These are phyloP conservation scores for Psilocybe cubensis DNA, from an alignment of 768 basidiomycete genomes.

Conservation along the genomic window DNA sequence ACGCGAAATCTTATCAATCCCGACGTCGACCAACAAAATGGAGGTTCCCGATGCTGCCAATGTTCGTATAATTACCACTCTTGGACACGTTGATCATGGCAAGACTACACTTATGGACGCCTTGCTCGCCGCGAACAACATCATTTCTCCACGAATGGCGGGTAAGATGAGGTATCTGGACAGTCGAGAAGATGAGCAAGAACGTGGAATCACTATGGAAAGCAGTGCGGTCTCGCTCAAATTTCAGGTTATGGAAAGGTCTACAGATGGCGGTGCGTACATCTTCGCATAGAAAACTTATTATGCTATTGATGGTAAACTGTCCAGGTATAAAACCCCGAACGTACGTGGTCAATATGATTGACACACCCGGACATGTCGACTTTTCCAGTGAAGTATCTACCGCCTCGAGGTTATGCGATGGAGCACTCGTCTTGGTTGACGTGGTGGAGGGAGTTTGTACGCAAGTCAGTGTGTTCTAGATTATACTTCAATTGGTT, in stretches of 20 bases:
- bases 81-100: conserved; percentile 94
- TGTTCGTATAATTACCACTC: conserved; percentile 80
- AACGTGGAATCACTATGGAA: conserved; percentile 99
- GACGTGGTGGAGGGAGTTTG: conserved; percentile 99
- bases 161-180: conserved; percentile 97
- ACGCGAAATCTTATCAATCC: conserved; percentile 8
- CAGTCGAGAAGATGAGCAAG: conserved; percentile 95
- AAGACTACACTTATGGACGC: conserved; percentile 96
- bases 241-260: conserved; percentile 77
- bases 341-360: conserved; percentile 90
- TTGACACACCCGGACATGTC: conserved; percentile 98
- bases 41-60: conserved; percentile 46
- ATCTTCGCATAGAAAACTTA: not conserved
- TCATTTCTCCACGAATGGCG: conserved; percentile 92
- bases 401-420: conserved; percentile 89
- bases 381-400: conserved; percentile 99
- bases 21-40: conserved; percentile 21
- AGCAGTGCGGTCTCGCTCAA: conserved; percentile 91
- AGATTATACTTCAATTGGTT: not conserved
- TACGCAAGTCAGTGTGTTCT: conserved; percentile 73
- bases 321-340: conserved; percentile 55
- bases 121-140: conserved; percentile 95
- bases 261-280: conserved; percentile 57
- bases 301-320: not conserved
- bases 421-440: conserved; percentile 93